A percentile compares a stretch with the other conserved stretches of the same genome.
Evolutionary conservation across 2,329 filamentous ascomycete species (phyloP).

Genomic region (Penicillium freii): DNA sequence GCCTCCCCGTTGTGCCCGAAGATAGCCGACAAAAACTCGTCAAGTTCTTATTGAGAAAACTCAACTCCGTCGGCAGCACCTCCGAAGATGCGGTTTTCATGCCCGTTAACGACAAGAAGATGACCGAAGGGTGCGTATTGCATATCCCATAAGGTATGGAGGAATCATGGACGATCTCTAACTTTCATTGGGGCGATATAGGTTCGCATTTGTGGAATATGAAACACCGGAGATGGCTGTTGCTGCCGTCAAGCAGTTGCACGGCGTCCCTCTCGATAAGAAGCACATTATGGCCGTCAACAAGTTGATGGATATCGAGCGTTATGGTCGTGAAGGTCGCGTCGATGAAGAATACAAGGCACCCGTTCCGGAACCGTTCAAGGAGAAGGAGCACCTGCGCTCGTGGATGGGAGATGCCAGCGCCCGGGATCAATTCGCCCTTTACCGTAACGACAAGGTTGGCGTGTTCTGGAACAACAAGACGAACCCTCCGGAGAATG

Average conservation of each 20-base stretch:
- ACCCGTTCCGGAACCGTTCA: slow-evolving; percentile 79
- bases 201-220: slow-evolving; percentile 97
- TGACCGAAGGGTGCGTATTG: slow-evolving; percentile 73
- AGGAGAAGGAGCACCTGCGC: slow-evolving; percentile 88
- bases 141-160: background rate
- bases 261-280: slow-evolving; percentile 88
- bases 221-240: slow-evolving; percentile 84
- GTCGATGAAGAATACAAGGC: slow-evolving; percentile 86
- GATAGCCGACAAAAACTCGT: slow-evolving; percentile 91
- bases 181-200: slow-evolving; percentile 38
- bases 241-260: slow-evolving; percentile 82
- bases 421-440: slow-evolving; percentile 90
- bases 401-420: slow-evolving; percentile 89
- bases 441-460: slow-evolving; percentile 88
- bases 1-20: slow-evolving; percentile 82
- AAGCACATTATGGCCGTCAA: slow-evolving; percentile 94
- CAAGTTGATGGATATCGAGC: slow-evolving; percentile 97
- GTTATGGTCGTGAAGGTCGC: slow-evolving; percentile 89
- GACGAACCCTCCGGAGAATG: slow-evolving; percentile 79
- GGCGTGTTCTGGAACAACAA: slow-evolving; percentile 99
- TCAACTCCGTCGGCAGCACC: slow-evolving; percentile 80
- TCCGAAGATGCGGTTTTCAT: slow-evolving; percentile 87
- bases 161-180: slow-evolving; percentile 2
- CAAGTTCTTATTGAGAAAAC: slow-evolving; percentile 93
- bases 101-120: slow-evolving; percentile 84